Evolutionary conservation across 768 basidiomycete genomes (phyloP), one percentile per base, ranked within the genome.

Genomic region (Russula vinacea): DNA sequence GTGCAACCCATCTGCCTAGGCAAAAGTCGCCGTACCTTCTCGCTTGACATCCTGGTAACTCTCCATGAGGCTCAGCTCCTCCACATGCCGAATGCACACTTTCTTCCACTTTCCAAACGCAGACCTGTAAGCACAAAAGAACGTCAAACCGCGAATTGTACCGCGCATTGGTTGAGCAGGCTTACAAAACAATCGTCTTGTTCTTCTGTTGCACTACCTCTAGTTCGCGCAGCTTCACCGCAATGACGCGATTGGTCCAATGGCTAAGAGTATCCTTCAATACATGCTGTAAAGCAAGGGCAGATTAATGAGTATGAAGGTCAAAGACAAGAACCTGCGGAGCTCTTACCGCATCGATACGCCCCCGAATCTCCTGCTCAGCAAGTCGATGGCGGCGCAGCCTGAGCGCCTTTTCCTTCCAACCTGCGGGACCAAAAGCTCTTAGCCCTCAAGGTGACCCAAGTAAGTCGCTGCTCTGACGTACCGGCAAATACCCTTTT

Each of bases 41-140:
- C 35, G 35, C 35, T 35, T 91, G 51, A 94, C 85, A 65, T 88
- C 81, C 62, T 86, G 82, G 73, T 91, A 90, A 71, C 89, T 92
- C 71, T 91, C 87, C 82, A 94, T 84, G n/a, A 94, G 81, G 68
- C 84, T 87, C 3, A 87, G 74, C 67, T 87, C 84, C 71, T 92
- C 88, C 2, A 81, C 80, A 71, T 90, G 89, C 29, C 85, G 83
- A 42, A 78, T 74, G 69, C 81, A 84, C 42, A 81, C 76, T 7
- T 73, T 75, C 70, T 83, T 86, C 91, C 92, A 94, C 74, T 86
- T 89, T 53, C 74, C 77, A 68, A 89, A 89, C 7, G 82, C 80
- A 58, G 72, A 70, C 42, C 88, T 92, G 66, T 35, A 58, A 14
- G 39, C 13, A 17, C 47, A 11, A 9, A 62, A 52, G 55, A 42